Evolutionary conservation across 1,284 basidiomycete species (phyloP).

Genomic region (Singerocomus rubriflavus): DNA sequence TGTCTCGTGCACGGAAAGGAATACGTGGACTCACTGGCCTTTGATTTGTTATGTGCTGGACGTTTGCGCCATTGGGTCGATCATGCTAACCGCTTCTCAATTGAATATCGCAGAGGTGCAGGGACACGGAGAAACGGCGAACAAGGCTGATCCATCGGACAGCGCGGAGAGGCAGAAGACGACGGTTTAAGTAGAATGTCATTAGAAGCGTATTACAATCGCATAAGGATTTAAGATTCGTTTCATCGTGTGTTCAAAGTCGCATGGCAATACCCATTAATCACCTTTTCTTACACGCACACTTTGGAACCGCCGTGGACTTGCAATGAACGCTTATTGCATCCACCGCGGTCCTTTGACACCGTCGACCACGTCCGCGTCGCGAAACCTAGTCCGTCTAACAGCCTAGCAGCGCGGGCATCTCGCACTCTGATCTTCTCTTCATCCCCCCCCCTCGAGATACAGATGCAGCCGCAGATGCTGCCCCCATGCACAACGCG

Average conservation of each 20-base stretch:
- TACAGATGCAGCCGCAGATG: constrained; percentile 5
- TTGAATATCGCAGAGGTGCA: constrained; percentile 27
- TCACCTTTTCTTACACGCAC: not conserved
- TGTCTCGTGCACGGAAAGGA: constrained; percentile 64
- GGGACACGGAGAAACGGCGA: constrained; percentile 16
- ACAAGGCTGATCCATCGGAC: constrained; percentile 27
- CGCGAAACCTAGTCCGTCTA: constrained; percentile 17
- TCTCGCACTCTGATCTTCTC: constrained; percentile 28
- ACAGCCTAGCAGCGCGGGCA: constrained; percentile 25
- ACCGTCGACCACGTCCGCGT: not conserved
- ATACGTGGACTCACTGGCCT: constrained; percentile 65
- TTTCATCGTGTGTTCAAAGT: constrained; percentile 14
- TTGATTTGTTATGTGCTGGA: constrained; percentile 51
- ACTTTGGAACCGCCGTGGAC: constrained; percentile 21
- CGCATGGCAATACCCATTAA: constrained; percentile 18
- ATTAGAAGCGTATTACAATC: constrained; percentile 31
- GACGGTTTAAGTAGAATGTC: constrained; percentile 37
- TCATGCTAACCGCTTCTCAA: constrained; percentile 35
- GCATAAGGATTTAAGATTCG: constrained; percentile 18
- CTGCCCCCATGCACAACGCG: constrained; percentile 14
- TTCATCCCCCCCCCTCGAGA: constrained; percentile 6
- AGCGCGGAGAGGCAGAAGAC: constrained; percentile 40
- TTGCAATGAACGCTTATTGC: constrained; percentile 1
- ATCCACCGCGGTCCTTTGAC: constrained; percentile 18
- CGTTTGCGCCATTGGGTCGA: constrained; percentile 37